A percentile compares a stretch with the other conserved stretches of the same genome.
Evolutionary conservation across 2,329 filamentous ascomycete genomes (phyloP).

Genomic region (Pseudopyricularia cyperi): DNA sequence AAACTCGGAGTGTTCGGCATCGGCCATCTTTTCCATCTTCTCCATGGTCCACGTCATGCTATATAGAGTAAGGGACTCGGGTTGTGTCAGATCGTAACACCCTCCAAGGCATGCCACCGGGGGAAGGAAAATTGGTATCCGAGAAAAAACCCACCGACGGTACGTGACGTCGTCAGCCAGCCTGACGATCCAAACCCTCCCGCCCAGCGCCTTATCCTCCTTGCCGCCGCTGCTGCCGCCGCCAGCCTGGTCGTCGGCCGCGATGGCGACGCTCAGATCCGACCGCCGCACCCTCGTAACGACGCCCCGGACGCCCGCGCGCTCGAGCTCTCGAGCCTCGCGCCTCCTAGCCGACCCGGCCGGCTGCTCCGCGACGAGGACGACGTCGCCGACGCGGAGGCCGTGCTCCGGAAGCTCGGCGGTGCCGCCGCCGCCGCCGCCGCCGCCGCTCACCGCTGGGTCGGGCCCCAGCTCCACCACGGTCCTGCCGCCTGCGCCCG

Average conservation of each 20-base stretch:
- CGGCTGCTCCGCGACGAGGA: slow-evolving; percentile 62
- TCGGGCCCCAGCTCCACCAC: slow-evolving; percentile 61
- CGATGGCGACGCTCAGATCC: slow-evolving; percentile 52
- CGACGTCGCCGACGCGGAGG: slow-evolving; percentile 64
- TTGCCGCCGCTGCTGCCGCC: slow-evolving; percentile 22
- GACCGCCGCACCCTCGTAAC: slow-evolving; percentile 49
- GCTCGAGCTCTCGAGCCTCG: slow-evolving; percentile 58
- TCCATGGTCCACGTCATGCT: slow-evolving; percentile 54
- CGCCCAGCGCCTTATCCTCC: slow-evolving; percentile 19
- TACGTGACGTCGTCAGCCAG: slow-evolving; percentile 57
- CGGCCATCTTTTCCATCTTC: slow-evolving; percentile 41
- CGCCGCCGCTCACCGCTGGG: slow-evolving; percentile 39
- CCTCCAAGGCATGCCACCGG: background rate
- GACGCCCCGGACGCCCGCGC: slow-evolving; percentile 56
- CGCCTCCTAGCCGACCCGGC: slow-evolving; percentile 59
- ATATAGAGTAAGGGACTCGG: background rate
- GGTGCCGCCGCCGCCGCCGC: no score
- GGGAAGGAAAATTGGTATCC: background rate
- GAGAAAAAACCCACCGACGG: slow-evolving; percentile 27
- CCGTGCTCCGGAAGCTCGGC: slow-evolving; percentile 60
- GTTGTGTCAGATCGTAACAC: no score
- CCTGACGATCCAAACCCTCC: slow-evolving; percentile 51
- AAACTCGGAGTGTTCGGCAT: slow-evolving; percentile 45
- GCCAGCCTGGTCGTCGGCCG: slow-evolving; percentile 38
- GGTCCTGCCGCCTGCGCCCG: slow-evolving; percentile 81